phyloP scores from a whole-genome alignment of 2,329 filamentous ascomycete genomes.

The Aspergillus sp. region DNA sequence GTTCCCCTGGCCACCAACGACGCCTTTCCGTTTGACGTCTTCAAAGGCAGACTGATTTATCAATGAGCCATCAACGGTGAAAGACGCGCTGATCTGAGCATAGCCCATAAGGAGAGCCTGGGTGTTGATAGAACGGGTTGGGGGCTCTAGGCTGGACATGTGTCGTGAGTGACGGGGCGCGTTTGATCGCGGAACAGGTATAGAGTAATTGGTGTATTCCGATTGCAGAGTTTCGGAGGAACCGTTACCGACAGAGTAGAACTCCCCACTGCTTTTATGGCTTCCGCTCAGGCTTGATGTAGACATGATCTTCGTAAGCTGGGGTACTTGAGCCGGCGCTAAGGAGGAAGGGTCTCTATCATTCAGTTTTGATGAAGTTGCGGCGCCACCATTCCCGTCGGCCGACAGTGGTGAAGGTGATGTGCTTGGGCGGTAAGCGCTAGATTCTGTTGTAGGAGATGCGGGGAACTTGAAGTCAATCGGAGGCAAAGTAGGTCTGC shows the following conservation, averaged over 20 bases:
- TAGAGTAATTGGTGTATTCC: conserved; percentile 63
- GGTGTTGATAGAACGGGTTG: conserved; percentile 18
- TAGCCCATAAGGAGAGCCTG: conserved; percentile 98
- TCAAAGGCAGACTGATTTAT: conserved; percentile 89
- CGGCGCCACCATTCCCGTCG: conserved; percentile 18
- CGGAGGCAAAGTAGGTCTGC: conserved; percentile 34
- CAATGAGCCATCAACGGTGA: conserved; percentile 85
- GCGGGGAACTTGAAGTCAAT: conserved; percentile 58
- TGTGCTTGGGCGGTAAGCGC: conserved; percentile 22
- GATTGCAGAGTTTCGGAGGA: conserved; percentile 91
- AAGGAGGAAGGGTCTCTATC: conserved; percentile 24
- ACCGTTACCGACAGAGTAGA: conserved; percentile 92
- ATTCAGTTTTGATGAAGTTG: conserved; percentile 14
- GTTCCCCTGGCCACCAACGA: conserved; percentile 76
- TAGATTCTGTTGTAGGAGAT: conserved; percentile 30
- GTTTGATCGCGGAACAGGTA: conserved; percentile 53
- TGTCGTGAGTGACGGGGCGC: conserved; percentile 39
- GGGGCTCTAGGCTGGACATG: conserved; percentile 41
- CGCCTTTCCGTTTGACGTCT: conserved; percentile 90
- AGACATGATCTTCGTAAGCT: conserved; percentile 67
- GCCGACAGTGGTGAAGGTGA: conserved; percentile 29
- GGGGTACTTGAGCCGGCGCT: conserved; percentile 30
- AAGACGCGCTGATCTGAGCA: conserved; percentile 88
- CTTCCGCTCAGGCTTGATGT: conserved; percentile 74
- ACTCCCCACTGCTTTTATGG: conserved; percentile 87